Conservation (phyloP, 2,329 filamentous ascomycete genomes). For the Coniosporium tulheliwenetii region DNA sequence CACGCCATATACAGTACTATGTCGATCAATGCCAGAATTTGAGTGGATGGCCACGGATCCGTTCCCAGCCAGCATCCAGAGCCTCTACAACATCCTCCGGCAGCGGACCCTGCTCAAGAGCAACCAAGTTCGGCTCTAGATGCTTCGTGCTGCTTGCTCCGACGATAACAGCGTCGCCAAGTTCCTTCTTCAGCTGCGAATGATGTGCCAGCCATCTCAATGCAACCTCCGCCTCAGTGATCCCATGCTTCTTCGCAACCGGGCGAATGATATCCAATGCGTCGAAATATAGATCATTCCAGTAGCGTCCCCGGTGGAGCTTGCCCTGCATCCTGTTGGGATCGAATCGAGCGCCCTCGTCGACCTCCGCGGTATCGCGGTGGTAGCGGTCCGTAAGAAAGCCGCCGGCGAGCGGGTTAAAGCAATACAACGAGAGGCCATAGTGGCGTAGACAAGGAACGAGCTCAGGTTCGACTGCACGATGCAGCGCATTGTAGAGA, state of each 20-base stretch:
- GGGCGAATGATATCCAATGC: conserved; percentile 23
- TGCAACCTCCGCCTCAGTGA: conserved; percentile 27
- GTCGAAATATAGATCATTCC: conserved; percentile 26
- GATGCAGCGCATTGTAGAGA: conserved; percentile 29
- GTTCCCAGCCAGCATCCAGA: conserved; percentile 21
- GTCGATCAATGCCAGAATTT: conserved; percentile 17
- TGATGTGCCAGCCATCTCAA: conserved; percentile 32
- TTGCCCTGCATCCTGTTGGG: conserved; percentile 20
- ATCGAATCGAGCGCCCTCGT: conserved; percentile 17
- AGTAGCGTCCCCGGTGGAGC: conserved; percentile 22
- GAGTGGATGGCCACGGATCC: conserved; percentile 12
- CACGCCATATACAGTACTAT: no score
- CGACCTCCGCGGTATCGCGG: conserved; percentile 15
- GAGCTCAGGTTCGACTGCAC: conserved; percentile 25
- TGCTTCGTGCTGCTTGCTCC: conserved; percentile 21
- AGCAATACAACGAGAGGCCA: conserved; percentile 29
- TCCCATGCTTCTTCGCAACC: conserved; percentile 17
- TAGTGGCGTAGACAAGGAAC: conserved; percentile 26
- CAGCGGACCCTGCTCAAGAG: conserved; percentile 23
- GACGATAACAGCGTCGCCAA: conserved; percentile 22
- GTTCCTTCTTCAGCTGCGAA: conserved; percentile 14
- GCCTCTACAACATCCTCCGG: conserved; percentile 23
- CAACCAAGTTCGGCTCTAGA: conserved; percentile 21
- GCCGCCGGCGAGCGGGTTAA: conserved; percentile 15
- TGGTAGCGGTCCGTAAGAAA: conserved; percentile 23